Evolutionary conservation across 768 basidiomycete species (phyloP), one percentile per base, ranked within the genome.

Genomic region (Boletus sp.): DNA sequence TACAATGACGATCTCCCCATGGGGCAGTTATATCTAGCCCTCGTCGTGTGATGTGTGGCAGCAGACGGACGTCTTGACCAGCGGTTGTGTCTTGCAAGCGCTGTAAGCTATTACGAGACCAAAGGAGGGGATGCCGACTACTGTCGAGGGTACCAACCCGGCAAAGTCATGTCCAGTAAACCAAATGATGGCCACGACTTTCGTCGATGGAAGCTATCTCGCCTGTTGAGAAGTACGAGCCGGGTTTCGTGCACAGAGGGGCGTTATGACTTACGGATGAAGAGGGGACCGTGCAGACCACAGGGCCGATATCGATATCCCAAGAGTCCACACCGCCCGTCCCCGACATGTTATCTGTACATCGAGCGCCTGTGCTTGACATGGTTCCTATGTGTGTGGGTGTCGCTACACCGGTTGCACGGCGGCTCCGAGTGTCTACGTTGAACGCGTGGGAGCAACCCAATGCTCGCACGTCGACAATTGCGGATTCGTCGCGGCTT

Each of bases 81-180:
- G 71, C 85, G 43, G 71, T 70, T 19, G 74, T 66, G 39, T 76
- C 71, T 62, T 84, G 81, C 10, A 82, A 51, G 71, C 85, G 84
- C 64, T 85, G 55, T 55, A 7, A 67, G 56, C 14, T 64, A 42
- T 38, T 38, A 3, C 15, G 30, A 43, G 15, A n/a, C 4, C 29
- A 7, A 11, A n/a, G 27, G n/a, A 14, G 41, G 34, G 15, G 30
- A 13, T 29, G 1, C 25, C 4, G 9, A 30, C n/a, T 8, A 30
- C 35, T 7, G 30, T 41, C 14, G 17, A 47, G 19, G 48, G 38
- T 21, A 29, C 19, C n/a, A 17, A 19, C 7, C 49, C 13, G 6
- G 19, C 19, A 5, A 13, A n/a, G n/a, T 11, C 19, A 10, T 19
- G 40, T 34, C 34, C 23, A 19, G 32, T 10, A 33, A 32, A 33